Base-by-base conservation (phyloP, 129 eudicot genomes). In the Helianthus annuus region DNA sequence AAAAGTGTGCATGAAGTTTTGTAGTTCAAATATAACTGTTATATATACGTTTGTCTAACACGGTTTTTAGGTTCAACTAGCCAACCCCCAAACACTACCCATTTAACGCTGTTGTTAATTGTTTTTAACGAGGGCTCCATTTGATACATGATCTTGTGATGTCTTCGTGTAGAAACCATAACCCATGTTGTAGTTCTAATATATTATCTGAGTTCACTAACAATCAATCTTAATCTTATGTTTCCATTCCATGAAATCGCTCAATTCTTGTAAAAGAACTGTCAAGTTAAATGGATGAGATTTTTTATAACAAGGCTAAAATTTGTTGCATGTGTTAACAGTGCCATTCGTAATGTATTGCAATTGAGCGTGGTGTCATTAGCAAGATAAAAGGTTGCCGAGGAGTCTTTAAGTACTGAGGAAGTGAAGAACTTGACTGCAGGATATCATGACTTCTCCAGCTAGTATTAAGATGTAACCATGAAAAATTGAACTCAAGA, bases 331-430 rank as follows among this genome's bases (percentile, higher is more conserved):
- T 70, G 27, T 72, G 61, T 63, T 64, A 81, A 78, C 89, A 90
- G 96, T 87, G 83, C 83, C 96, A 62, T 87, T 90, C 36, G 63
- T 87, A 66, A 58, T 83, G 72, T 82, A 80, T 81, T 79, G 89
- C 76, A 80, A 75, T 58, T 85, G 72, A 82, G 79, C 76, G 70
- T 58, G 69, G 48, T 39, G 62, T 66, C 75, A 7, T 74, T 81
- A 79, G 72, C 84, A 36, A 52, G 69, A 74, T 53, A 44, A 82
- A 62, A 86, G 88, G 96, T 88, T 76, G 62, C 69, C 19, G 60
- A 69, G 71, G 58, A 76, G 51, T 76, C 45, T 74, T 15, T 55
- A 51, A 67, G 60, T 76, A 66, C 14, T 76, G 60, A 67, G 27
- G 48, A 66, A 66, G 10, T 76, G 60, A 67, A 15, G 48, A 66